A percentile compares a stretch with the other conserved stretches of the same genome.
phyloP scores from a whole-genome alignment of 306 rosid species.

The Prunus mume region DNA sequence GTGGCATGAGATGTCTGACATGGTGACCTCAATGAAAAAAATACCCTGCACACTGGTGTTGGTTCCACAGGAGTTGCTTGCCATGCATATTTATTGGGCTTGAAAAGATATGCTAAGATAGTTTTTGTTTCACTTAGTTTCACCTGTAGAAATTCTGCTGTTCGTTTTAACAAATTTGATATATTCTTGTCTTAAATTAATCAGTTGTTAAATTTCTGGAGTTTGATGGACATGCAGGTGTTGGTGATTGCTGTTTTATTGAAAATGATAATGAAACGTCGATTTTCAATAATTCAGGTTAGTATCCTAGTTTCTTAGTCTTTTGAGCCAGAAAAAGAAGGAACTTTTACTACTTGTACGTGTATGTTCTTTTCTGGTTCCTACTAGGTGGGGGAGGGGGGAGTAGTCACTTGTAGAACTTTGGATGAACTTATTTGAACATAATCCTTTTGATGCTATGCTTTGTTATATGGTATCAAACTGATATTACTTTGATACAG shows the following conservation, averaged over 20 bases:
- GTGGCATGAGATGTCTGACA: background rate
- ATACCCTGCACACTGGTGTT: background rate
- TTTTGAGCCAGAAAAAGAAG: conserved; percentile 4
- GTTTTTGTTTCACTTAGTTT: background rate
- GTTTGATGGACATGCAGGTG: conserved; percentile 59
- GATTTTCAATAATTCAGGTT: conserved; percentile 94
- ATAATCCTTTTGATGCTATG: conserved; percentile 5
- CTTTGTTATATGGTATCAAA: conserved; percentile 5
- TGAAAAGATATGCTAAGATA: background rate
- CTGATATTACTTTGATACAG: conserved; percentile 48
- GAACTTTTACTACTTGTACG: background rate
- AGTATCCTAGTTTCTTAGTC: conserved; percentile 19
- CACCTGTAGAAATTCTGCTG: background rate
- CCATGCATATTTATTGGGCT: background rate
- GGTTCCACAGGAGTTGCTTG: background rate
- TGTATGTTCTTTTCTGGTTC: conserved; percentile 1
- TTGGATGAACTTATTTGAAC: conserved; percentile 13
- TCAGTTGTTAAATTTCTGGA: conserved; percentile 17
- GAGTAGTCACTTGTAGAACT: conserved; percentile 19
- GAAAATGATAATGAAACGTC: conserved; percentile 90
- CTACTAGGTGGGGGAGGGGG: background rate
- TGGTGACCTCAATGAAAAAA: background rate
- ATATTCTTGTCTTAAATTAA: background rate
- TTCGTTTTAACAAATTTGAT: background rate
- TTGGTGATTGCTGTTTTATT: conserved; percentile 95